These are phyloP conservation scores for Neoboletus magnificus DNA, from an alignment of 768 basidiomycete species.

Conservation along the genomic window DNA sequence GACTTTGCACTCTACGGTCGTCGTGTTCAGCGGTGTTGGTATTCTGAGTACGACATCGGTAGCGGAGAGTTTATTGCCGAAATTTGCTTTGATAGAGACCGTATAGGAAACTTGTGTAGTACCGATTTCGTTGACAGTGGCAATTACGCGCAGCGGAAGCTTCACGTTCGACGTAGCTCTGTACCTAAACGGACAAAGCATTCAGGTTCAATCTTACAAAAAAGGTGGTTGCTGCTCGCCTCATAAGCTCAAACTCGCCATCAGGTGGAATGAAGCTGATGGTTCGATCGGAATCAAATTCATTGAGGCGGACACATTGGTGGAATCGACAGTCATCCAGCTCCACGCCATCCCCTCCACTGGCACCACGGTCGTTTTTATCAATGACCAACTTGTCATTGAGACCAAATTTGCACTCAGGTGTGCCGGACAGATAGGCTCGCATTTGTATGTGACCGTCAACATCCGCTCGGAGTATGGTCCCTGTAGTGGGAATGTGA, in stretches of 20 bases:
- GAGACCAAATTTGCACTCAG: conserved; percentile 98
- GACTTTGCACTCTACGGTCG: conserved; percentile 88
- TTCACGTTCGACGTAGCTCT: conserved; percentile 96
- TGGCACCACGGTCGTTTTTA: conserved; percentile 59
- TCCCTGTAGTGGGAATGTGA: conserved; percentile 49
- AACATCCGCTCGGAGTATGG: conserved; percentile 90
- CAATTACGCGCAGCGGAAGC: conserved; percentile 83
- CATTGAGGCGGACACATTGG: conserved; percentile 92
- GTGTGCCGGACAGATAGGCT: conserved; percentile 93
- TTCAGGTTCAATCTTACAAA: conserved; percentile 1
- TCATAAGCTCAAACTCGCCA: conserved; percentile 98
- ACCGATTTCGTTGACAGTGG: conserved; percentile 90
- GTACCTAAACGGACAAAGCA: conserved; percentile 53
- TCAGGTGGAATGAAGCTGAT: conserved; percentile 98
- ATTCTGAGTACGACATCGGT: conserved; percentile 90
- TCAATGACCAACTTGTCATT: conserved; percentile 98
- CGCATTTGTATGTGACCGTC: conserved; percentile 98
- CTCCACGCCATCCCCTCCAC: conserved; percentile 74
- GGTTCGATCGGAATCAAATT: conserved; percentile 90
- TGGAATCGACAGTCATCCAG: conserved; percentile 98
- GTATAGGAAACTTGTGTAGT: conserved; percentile 90
- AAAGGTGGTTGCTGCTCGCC: conserved; percentile 43
- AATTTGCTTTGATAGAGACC: conserved; percentile 83
- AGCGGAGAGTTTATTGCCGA: conserved; percentile 88
- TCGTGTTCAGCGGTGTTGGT: conserved; percentile 95